Percentiles rank a stretch among this genome's conserved stretches.
These are phyloP conservation scores for Suillus subaureus DNA, from an alignment of 768 basidiomycete genomes.

Conservation along the genomic window DNA sequence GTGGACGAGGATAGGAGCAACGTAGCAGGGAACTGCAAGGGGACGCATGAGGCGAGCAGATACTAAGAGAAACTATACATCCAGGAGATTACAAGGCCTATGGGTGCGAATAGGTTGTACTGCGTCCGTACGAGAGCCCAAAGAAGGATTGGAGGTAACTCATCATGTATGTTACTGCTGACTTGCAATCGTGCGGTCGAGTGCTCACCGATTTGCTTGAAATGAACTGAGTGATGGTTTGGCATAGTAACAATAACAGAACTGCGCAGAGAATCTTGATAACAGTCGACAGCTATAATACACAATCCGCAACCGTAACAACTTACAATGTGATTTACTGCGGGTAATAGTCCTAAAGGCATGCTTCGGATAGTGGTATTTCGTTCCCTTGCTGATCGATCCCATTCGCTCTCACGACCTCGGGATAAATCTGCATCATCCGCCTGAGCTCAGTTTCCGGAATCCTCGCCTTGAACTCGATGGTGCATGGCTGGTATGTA, in stretches of 20 bases:
- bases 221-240: not conserved
- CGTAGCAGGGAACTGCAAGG: no score
- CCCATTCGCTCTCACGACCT: not conserved
- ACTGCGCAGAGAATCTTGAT: not conserved
- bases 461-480: conserved; percentile 48
- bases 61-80: no score
- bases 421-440: not conserved
- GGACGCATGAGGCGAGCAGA: no score
- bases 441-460: not conserved
- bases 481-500: conserved; percentile 53
- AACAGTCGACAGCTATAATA: not conserved
- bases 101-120: no score
- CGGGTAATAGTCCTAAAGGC: not conserved
- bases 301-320: not conserved
- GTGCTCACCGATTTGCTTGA: not conserved
- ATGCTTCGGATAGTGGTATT: not conserved
- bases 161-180: not conserved
- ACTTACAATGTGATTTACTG: not conserved
- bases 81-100: no score
- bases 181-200: not conserved
- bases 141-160: not conserved
- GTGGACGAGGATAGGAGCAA: no score
- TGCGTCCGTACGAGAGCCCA: no score
- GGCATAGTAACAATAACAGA: not conserved
- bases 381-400: not conserved